These are phyloP conservation scores for Xerocomellus dryophilus DNA, from an alignment of 768 basidiomycete species.

Conservation along the genomic window DNA sequence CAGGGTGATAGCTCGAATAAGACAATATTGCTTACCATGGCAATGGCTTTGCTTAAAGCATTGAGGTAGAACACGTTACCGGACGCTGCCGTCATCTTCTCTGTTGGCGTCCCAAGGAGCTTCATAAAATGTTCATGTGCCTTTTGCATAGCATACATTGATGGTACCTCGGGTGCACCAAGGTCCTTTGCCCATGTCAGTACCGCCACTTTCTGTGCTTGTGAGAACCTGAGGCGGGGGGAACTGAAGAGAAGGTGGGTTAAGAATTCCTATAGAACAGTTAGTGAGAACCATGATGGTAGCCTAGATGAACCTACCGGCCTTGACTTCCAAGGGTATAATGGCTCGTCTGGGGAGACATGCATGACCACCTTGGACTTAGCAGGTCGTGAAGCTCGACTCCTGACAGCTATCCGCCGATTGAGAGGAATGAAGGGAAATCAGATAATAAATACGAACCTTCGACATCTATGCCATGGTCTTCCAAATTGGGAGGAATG, in stretches of 20 bases:
- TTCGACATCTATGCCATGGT: background rate
- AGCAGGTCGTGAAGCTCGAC: background rate
- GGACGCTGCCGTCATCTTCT: conserved; percentile 14
- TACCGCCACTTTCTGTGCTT: conserved; percentile 28
- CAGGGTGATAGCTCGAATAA: background rate
- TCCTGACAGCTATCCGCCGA: background rate
- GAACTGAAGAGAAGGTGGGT: conserved; percentile 34
- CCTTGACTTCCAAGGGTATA: background rate
- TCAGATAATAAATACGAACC: background rate
- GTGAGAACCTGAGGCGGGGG: conserved; percentile 29
- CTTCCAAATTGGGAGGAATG: background rate
- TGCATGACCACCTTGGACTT: background rate
- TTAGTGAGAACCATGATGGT: background rate
- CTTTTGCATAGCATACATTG: conserved; percentile 22
- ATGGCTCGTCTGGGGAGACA: background rate
- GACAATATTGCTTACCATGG: conserved; percentile 11
- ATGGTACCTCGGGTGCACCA: conserved; percentile 29
- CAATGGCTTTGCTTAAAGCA: conserved; percentile 12
- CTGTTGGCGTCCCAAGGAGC: conserved; percentile 23
- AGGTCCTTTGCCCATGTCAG: conserved; percentile 29
- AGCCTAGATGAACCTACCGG: background rate
- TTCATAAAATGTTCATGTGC: conserved; percentile 14
- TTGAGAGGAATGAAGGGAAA: background rate
- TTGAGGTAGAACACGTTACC: conserved; percentile 33
- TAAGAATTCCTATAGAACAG: conserved; percentile 26